Conservation (phyloP, 2,329 filamentous ascomycete genomes). For the Xylariales sp. region DNA sequence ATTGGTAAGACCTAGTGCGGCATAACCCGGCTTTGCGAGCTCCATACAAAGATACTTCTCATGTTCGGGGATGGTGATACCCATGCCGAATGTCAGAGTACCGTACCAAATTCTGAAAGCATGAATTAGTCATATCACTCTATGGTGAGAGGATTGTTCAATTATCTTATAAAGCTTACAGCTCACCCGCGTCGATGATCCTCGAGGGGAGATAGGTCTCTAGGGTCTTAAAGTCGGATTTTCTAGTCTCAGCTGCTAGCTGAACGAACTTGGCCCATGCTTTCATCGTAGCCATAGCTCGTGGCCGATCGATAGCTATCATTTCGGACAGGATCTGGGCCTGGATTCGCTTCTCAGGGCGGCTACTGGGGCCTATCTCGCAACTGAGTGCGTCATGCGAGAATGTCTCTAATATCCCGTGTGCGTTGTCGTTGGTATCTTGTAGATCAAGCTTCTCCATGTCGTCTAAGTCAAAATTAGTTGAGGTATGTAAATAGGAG, state of each 20-base stretch:
- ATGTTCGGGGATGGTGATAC: slow-evolving; percentile 48
- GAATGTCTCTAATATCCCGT: not conserved
- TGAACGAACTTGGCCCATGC: slow-evolving; percentile 43
- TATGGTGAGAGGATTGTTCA: no score
- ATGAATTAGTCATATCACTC: not conserved
- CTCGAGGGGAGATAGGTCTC: slow-evolving; percentile 46
- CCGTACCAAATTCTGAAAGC: slow-evolving; percentile 17
- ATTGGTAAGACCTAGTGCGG: slow-evolving; percentile 50
- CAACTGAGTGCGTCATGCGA: not conserved
- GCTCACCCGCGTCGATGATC: slow-evolving; percentile 42
- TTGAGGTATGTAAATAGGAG: no score
- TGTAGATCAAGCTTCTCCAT: slow-evolving; percentile 35
- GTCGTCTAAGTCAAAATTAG: slow-evolving; percentile 8
- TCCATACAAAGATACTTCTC: slow-evolving; percentile 47
- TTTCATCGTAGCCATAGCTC: slow-evolving; percentile 43
- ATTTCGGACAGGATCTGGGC: slow-evolving; percentile 39
- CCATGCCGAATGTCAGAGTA: slow-evolving; percentile 20
- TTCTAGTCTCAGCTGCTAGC: slow-evolving; percentile 17
- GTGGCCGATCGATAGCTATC: slow-evolving; percentile 44
- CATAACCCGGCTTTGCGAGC: slow-evolving; percentile 45
- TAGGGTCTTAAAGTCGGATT: slow-evolving; percentile 37
- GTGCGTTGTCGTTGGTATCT: not conserved
- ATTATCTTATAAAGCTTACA: slow-evolving; percentile 34
- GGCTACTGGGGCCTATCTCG: not conserved
- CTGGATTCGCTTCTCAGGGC: slow-evolving; percentile 11